Evolutionary conservation across 345 rosid species (phyloP).

Genomic region (Salix arbutifolia): DNA sequence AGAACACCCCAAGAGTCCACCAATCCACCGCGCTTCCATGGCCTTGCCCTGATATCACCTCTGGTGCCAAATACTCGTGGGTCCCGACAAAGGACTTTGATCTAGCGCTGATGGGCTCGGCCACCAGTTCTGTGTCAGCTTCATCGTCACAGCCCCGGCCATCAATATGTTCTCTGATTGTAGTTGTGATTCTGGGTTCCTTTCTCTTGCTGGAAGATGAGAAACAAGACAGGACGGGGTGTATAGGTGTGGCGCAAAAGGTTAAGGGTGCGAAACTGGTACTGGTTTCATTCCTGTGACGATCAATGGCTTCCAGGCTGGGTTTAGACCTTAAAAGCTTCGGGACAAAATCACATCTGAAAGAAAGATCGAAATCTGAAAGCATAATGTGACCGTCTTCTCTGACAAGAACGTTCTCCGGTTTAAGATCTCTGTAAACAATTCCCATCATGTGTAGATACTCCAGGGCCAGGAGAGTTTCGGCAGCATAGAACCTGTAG

Average conservation of each 20-base stretch:
- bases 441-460: conserved; percentile 40
- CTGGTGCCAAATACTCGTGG: conserved; percentile 94
- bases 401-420: conserved; percentile 32
- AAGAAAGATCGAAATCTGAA: conserved; percentile 34
- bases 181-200: conserved; percentile 33
- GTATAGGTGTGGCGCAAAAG: conserved; percentile 53
- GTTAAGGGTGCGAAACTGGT: conserved; percentile 43
- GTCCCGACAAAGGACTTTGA: conserved; percentile 91
- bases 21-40: conserved; percentile 96
- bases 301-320: conserved; percentile 10
- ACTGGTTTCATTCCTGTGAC: conserved; percentile 12
- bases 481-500: conserved; percentile 29
- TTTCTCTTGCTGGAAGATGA: conserved; percentile 35
- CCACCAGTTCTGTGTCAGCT: conserved; percentile 53
- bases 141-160: not conserved
- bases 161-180: conserved; percentile 46
- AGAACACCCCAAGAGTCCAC: conserved; percentile 90
- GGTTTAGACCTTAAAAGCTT: conserved; percentile 41
- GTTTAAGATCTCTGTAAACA: conserved; percentile 32
- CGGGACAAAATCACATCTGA: conserved; percentile 87
- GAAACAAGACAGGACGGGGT: conserved; percentile 73
- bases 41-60: conserved; percentile 93
- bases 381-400: conserved; percentile 36
- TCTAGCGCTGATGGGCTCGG: conserved; percentile 67
- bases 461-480: conserved; percentile 25